A percentile compares a stretch with the other conserved stretches of the same genome.
phyloP scores from a whole-genome alignment of 2,329 filamentous ascomycete species.

The Metarhizium anisopliae region DNA sequence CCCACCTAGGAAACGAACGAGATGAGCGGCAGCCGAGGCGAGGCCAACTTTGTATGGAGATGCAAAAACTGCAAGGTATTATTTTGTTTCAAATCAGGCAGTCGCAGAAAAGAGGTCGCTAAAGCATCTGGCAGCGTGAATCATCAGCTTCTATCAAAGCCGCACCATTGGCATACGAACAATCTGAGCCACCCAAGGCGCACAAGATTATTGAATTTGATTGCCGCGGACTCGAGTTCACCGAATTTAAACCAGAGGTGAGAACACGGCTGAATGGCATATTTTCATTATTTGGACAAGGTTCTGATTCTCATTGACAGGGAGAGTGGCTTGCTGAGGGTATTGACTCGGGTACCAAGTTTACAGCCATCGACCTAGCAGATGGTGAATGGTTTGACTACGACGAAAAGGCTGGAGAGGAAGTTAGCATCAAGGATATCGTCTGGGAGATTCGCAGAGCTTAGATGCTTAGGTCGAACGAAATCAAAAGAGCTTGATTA shows the following conservation, averaged over 20 bases:
- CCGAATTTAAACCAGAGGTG: slow-evolving; percentile 84
- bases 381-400: slow-evolving; percentile 99
- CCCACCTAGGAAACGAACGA: slow-evolving; percentile 69
- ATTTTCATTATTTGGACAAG: neutral
- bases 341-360: slow-evolving; percentile 70
- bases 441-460: slow-evolving; percentile 76
- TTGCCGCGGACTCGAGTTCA: slow-evolving; percentile 88
- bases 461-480: slow-evolving; percentile 26
- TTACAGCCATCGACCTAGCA: slow-evolving; percentile 68
- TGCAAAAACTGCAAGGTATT: slow-evolving; percentile 94
- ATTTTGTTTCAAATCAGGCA: neutral
- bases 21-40: slow-evolving; percentile 83
- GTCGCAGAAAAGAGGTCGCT: neutral
- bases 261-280: slow-evolving; percentile 1
- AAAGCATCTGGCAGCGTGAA: slow-evolving; percentile 49
- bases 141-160: slow-evolving; percentile 78
- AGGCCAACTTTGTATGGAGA: slow-evolving; percentile 99
- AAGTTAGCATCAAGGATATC: slow-evolving; percentile 85
- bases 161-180: slow-evolving; percentile 62
- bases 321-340: slow-evolving; percentile 88
- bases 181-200: slow-evolving; percentile 60
- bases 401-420: slow-evolving; percentile 84
- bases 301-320: slow-evolving; percentile 29
- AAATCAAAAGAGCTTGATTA: neutral
- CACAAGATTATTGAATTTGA: slow-evolving; percentile 85